Evolutionary conservation across 495 filamentous ascomycete genomes (phyloP).

Genomic region (Podospora bellae-mahoneyi): DNA sequence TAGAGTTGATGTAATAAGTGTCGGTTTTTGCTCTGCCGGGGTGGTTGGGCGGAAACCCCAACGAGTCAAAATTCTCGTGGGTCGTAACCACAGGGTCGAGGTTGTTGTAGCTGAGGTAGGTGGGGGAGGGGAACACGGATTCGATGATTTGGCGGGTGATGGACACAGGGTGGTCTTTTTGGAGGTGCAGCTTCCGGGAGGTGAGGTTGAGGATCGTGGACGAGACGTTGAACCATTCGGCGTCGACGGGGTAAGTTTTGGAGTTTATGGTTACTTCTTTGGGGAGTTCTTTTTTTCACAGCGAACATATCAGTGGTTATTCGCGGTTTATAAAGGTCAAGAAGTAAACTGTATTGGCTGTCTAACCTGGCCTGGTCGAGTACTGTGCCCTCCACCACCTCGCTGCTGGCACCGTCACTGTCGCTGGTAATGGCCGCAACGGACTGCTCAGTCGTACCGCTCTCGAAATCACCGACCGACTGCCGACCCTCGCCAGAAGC

Average conservation of each 20-base stretch:
- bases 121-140: conserved; percentile 72
- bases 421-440: not conserved
- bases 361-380: conserved; percentile 9
- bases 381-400: conserved; percentile 3
- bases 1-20: conserved; percentile 90
- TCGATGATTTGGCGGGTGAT: conserved; percentile 92
- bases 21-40: conserved; percentile 83
- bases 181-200: conserved; percentile 73
- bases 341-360: not conserved
- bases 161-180: conserved; percentile 81
- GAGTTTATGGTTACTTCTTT: conserved; percentile 51
- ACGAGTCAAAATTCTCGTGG: conserved; percentile 88
- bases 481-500: conserved; percentile 6
- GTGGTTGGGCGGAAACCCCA: conserved; percentile 87
- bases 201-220: conserved; percentile 68
- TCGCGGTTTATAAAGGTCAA: not conserved
- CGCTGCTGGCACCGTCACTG: not conserved
- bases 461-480: conserved; percentile 11
- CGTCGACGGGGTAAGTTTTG: conserved; percentile 62
- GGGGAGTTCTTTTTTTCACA: conserved; percentile 7
- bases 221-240: conserved; percentile 81
- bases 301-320: not conserved
- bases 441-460: conserved; percentile 11
- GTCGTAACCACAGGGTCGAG: conserved; percentile 84
- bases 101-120: conserved; percentile 70